These are phyloP conservation scores for Lophium mytilinum DNA, from an alignment of 495 filamentous ascomycete species.

Conservation along the genomic window DNA sequence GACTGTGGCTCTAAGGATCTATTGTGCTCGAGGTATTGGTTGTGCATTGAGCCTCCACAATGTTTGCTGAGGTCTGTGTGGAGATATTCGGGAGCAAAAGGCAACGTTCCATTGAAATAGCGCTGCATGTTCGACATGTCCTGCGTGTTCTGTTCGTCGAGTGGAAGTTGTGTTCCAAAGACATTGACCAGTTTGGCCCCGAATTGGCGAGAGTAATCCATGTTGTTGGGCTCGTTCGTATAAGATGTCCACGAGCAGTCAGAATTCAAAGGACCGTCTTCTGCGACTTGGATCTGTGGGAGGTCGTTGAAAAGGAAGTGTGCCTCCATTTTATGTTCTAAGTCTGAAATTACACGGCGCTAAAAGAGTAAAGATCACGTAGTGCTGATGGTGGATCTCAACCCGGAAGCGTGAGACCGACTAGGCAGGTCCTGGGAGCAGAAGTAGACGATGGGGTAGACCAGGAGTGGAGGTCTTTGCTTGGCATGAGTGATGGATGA, in stretches of 20 bases:
- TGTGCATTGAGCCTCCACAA: not conserved
- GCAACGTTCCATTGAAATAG: slow-evolving; percentile 8
- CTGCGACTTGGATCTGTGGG: slow-evolving; percentile 12
- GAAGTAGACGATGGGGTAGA: not conserved
- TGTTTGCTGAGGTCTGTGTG: slow-evolving; percentile 1
- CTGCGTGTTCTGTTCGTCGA: not conserved
- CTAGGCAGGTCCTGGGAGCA: not conserved
- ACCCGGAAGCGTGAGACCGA: not conserved
- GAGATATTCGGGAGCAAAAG: slow-evolving; percentile 5
- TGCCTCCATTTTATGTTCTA: slow-evolving; percentile 5
- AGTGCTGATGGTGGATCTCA: not conserved
- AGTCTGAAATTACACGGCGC: not conserved
- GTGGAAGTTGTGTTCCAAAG: not conserved
- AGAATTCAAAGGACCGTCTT: slow-evolving; percentile 2
- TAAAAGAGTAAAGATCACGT: not conserved
- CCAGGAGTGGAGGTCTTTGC: not conserved
- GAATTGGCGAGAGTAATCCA: not conserved
- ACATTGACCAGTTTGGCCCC: not conserved
- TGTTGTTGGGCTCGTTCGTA: not conserved
- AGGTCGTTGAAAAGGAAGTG: slow-evolving; percentile 16
- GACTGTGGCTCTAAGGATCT: slow-evolving; percentile 6
- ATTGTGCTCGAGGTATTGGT: not conserved
- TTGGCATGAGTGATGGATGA: slow-evolving; percentile 2
- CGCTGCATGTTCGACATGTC: slow-evolving; percentile 19
- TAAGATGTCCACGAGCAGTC: not conserved